Evolutionary conservation across 2,329 filamentous ascomycete species (phyloP).

Genomic region (Aotearoamyces nothofagi): DNA sequence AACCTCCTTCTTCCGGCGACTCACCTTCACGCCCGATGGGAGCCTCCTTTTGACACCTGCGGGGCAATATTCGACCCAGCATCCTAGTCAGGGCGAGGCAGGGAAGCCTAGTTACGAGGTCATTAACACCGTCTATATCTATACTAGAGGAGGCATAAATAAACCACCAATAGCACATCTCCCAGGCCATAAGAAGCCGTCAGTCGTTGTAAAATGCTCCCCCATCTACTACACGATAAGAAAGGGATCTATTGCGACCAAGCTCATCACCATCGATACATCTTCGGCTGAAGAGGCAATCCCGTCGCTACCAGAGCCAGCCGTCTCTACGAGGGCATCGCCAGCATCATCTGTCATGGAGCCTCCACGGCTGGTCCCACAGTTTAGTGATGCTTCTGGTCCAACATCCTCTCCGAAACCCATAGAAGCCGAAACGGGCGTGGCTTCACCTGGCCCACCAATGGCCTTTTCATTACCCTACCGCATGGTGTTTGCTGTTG

Average conservation of each 20-base stretch:
- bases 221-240: conserved; percentile 77
- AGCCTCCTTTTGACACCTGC: conserved; percentile 88
- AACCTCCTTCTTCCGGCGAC: conserved; percentile 86
- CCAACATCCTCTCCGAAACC: conserved; percentile 33
- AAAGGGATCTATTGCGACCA: conserved; percentile 51
- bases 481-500: conserved; percentile 90
- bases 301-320: conserved; percentile 67
- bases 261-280: conserved; percentile 89
- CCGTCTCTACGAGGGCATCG: conserved; percentile 36
- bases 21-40: conserved; percentile 91
- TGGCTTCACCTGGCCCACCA: conserved; percentile 40
- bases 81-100: conserved; percentile 44
- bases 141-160: conserved; percentile 90
- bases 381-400: conserved; percentile 32
- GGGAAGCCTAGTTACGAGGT: conserved; percentile 68
- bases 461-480: conserved; percentile 77
- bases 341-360: conserved; percentile 57
- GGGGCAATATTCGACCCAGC: conserved; percentile 80
- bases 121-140: conserved; percentile 96
- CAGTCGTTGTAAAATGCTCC: conserved; percentile 88
- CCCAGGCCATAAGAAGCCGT: conserved; percentile 95
- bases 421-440: conserved; percentile 27
- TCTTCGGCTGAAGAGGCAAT: conserved; percentile 77
- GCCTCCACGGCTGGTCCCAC: conserved; percentile 49
- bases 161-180: conserved; percentile 91